Percentiles rank a stretch among this genome's conserved stretches.
phyloP scores from a whole-genome alignment of 2,329 filamentous ascomycete genomes.

The Fusarium chlamydosporum region DNA sequence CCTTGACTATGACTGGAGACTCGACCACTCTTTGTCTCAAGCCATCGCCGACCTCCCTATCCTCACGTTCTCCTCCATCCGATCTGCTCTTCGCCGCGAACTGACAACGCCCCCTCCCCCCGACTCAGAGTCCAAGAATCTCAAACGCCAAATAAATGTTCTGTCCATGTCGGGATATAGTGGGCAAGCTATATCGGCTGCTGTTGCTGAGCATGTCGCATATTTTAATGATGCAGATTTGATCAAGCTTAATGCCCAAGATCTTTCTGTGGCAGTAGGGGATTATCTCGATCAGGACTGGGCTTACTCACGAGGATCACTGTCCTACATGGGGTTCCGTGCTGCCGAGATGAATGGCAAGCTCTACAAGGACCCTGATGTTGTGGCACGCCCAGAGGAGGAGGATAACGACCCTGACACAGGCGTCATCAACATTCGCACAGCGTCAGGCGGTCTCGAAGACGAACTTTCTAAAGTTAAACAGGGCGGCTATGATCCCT shows the following conservation, averaged over 20 bases:
- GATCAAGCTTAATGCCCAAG: constrained; percentile 76
- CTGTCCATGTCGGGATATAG: constrained; percentile 58
- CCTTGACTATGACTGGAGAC: constrained; percentile 51
- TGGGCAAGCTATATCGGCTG: constrained; percentile 57
- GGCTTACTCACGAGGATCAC: constrained; percentile 62
- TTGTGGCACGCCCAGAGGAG: constrained; percentile 50
- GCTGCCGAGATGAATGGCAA: constrained; percentile 69
- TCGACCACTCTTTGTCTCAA: constrained; percentile 55
- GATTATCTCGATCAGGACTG: constrained; percentile 76
- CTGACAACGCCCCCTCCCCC: constrained; percentile 49
- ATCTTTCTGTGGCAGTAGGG: constrained; percentile 77
- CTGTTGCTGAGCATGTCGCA: constrained; percentile 74
- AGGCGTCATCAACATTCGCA: constrained; percentile 51
- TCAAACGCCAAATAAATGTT: constrained; percentile 58
- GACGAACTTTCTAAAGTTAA: constrained; percentile 62
- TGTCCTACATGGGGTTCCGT: constrained; percentile 70
- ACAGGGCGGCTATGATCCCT: constrained; percentile 56
- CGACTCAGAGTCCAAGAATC: constrained; percentile 52
- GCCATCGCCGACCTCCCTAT: constrained; percentile 55
- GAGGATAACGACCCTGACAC: constrained; percentile 57
- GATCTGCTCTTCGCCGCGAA: constrained; percentile 51
- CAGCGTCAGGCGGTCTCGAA: constrained; percentile 53
- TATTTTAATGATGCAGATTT: constrained; percentile 74
- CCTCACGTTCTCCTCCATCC: constrained; percentile 54
- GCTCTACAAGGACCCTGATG: constrained; percentile 63